Evolutionary conservation across 257 asterid genomes (phyloP).

Genomic region (Lithospermum erythrorhizon): DNA sequence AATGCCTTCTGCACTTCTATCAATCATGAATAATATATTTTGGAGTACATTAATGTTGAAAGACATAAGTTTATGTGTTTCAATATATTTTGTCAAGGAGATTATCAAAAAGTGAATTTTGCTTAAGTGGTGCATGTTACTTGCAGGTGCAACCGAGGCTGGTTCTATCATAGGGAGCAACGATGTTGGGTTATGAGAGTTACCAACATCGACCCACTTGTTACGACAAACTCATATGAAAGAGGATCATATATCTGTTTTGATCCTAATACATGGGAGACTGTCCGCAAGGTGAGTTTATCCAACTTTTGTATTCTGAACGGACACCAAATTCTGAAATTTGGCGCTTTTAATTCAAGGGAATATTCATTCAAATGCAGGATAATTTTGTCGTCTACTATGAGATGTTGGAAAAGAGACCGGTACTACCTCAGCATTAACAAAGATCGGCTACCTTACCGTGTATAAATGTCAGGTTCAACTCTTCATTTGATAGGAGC

Average conservation of each 20-base stretch:
- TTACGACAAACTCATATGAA: constrained; percentile 61
- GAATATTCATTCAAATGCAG: constrained; percentile 38
- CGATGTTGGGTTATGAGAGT: constrained; percentile 67
- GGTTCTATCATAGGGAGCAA: constrained; percentile 85
- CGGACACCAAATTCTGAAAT: background rate
- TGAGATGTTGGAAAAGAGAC: constrained; percentile 82
- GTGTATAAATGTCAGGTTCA: constrained; percentile 1
- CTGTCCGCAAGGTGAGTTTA: constrained; percentile 69
- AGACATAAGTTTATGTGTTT: background rate
- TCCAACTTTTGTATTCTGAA: background rate
- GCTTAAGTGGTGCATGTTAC: background rate
- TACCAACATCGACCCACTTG: constrained; percentile 73
- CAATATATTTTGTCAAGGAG: background rate
- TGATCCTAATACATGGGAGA: constrained; percentile 98
- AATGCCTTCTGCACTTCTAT: background rate
- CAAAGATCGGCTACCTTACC: background rate
- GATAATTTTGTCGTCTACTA: constrained; percentile 84
- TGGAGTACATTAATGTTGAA: background rate
- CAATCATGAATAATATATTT: too few relatives aligned
- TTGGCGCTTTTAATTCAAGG: background rate
- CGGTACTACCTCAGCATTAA: constrained; percentile 65
- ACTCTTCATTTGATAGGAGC: background rate
- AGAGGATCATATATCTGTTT: constrained; percentile 84
- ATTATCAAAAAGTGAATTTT: background rate
- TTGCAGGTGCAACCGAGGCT: constrained; percentile 78